Evolutionary conservation across 2,329 filamentous ascomycete species (phyloP), one percentile per base, ranked within the genome.

Genomic region (Aspergillus quadrilineatus): DNA sequence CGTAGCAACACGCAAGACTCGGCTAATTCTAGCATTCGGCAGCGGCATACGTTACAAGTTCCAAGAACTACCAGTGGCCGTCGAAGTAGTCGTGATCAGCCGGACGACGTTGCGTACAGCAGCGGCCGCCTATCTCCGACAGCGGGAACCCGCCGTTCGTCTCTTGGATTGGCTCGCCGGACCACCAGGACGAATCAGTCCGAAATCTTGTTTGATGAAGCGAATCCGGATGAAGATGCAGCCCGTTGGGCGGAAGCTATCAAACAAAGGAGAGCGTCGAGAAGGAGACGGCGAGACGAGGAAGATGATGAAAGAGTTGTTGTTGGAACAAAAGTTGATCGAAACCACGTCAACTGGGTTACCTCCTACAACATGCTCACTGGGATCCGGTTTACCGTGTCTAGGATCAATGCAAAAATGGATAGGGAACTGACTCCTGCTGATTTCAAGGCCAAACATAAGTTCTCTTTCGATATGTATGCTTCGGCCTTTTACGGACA

Each of bases 321-420:
- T 32, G 92, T 99, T 15, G 94, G 94, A 58, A 99, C 91, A 57
- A 97, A 97, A 77, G 94, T 99, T 51, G 94, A 99, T 71, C 92
- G 97, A 78, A 89, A 90, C 68, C 94, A 99, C 73, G 89, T 91
- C 64, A 97, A 97, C 74, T 99, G 90, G 87, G 92, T 96, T 44
- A 97, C 92, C 1, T 94, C 94, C 57, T 99, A 99, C 80, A 99
- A 99, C 76, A 99, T 99, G 94, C 83, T 99, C 77, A 99, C 94
- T 39, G 94, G 94, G 61, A 99, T 99, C 71, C 92, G 94, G 55
- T 96, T 97, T 67, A 92, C 91, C 43, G 94, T 99, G 28, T 97
- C 92, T 61, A 84, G 94, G 67, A 96, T 92, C 55, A 97, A 99
- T 71, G 94, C 94, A 44, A 99, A 99, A 77, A 85, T 97, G 73